Percentiles rank a stretch among this genome's conserved stretches.
Evolutionary conservation across 768 basidiomycete species (phyloP).

Genomic region (Hygrophorus pudorinus): DNA sequence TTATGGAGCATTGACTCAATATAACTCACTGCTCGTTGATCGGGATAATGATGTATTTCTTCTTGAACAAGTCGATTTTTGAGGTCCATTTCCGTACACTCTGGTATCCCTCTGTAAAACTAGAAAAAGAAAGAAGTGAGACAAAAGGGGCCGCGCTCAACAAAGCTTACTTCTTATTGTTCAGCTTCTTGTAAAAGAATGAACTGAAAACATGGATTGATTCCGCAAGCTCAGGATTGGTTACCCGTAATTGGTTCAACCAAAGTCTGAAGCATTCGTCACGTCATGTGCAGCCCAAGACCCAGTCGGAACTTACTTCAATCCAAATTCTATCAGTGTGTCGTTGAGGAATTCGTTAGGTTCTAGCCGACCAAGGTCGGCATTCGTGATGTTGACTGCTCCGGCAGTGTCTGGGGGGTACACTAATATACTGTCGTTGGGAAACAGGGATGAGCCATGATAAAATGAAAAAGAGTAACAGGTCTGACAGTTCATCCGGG

Average conservation of each 20-base stretch:
- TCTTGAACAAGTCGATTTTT: slow-evolving; percentile 78
- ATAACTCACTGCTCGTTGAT: slow-evolving; percentile 89
- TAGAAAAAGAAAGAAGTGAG: slow-evolving; percentile 14
- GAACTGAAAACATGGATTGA: slow-evolving; percentile 90
- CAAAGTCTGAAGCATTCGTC: slow-evolving; percentile 42
- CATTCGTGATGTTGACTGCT: slow-evolving; percentile 72
- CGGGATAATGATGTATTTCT: slow-evolving; percentile 89
- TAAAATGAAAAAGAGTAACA: not conserved
- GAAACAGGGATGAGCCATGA: slow-evolving; percentile 4
- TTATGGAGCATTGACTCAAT: not conserved
- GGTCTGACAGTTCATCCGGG: slow-evolving; percentile 56
- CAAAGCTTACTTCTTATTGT: slow-evolving; percentile 46
- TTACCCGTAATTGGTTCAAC: slow-evolving; percentile 46
- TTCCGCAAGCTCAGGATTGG: slow-evolving; percentile 51
- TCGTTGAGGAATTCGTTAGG: slow-evolving; percentile 90
- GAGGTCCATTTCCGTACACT: slow-evolving; percentile 93
- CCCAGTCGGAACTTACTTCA: slow-evolving; percentile 52
- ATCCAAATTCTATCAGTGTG: slow-evolving; percentile 90
- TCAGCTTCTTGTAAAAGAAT: slow-evolving; percentile 95
- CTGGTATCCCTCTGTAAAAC: slow-evolving; percentile 58
- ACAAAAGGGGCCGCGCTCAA: not conserved
- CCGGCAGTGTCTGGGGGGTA: slow-evolving; percentile 65
- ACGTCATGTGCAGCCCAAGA: slow-evolving; percentile 4
- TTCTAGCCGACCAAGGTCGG: slow-evolving; percentile 64
- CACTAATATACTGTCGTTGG: slow-evolving; percentile 50